These are phyloP conservation scores for Corylus americana DNA, from an alignment of 306 rosid species.

Conservation along the genomic window DNA sequence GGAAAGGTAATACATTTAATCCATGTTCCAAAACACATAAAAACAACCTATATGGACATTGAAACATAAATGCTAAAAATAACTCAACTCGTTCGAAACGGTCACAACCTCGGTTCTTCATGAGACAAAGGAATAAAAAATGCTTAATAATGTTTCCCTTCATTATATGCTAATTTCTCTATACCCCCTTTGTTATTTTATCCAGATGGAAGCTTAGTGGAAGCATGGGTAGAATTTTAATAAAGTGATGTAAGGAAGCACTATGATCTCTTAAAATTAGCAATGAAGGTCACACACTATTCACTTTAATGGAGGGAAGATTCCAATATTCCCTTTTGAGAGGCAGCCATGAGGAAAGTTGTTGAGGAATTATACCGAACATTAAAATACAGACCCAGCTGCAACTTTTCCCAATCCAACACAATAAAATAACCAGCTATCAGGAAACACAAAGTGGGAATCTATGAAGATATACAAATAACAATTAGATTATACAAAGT, in stretches of 20 bases:
- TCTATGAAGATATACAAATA: background rate
- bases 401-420: background rate
- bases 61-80: background rate
- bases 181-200: background rate
- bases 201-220: background rate
- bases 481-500: background rate
- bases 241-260: background rate
- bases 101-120: background rate
- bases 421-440: background rate
- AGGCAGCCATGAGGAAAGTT: background rate
- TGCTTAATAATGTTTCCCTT: background rate
- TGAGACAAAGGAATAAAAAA: background rate
- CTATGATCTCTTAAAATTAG: background rate
- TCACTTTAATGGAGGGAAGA: background rate
- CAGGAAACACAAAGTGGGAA: background rate
- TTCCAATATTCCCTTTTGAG: background rate
- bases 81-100: background rate
- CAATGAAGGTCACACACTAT: background rate
- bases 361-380: background rate
- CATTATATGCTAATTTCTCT: background rate
- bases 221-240: background rate
- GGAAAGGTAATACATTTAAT: background rate
- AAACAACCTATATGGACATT: background rate
- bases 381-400: background rate
- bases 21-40: background rate